Conservation (phyloP, 352 stramenopile genomes). For the Lagenidium sp. region DNA sequence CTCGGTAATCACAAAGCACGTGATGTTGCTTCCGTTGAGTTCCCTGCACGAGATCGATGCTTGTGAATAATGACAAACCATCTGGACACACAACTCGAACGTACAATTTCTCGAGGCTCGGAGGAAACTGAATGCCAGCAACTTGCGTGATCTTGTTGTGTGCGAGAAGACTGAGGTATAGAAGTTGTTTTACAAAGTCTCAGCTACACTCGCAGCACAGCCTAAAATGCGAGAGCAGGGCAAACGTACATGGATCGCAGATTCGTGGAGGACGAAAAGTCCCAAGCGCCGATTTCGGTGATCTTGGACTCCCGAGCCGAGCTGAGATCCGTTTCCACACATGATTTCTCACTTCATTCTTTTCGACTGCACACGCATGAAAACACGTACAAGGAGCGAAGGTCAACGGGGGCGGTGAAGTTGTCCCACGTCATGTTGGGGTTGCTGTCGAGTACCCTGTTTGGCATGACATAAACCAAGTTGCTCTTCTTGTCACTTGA, state of each 20-base stretch:
- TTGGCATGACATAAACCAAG: neutral
- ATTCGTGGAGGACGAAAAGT: constrained; percentile 1
- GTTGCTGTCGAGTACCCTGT: constrained; percentile 2
- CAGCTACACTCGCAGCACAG: neutral
- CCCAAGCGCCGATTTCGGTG: neutral
- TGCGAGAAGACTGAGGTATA: neutral
- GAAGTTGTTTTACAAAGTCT: neutral
- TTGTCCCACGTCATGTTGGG: constrained; percentile 6
- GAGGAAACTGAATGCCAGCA: constrained; percentile 1
- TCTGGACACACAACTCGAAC: neutral
- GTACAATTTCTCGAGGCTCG: neutral
- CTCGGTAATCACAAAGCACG: constrained; percentile 6
- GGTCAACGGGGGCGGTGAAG: constrained; percentile 3
- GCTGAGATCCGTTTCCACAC: neutral
- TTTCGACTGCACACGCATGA: too few species aligned
- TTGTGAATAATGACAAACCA: neutral
- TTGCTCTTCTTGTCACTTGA: neutral
- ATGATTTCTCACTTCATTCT: neutral
- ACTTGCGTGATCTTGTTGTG: neutral
- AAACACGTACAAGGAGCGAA: constrained; percentile 2
- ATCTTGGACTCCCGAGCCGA: constrained; percentile 1
- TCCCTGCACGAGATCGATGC: neutral
- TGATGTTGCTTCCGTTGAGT: constrained; percentile 2
- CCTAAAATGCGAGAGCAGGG: neutral
- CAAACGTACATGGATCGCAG: constrained; percentile 1